Evolutionary conservation across 2,329 filamentous ascomycete genomes (phyloP), one percentile per base, ranked within the genome.

Genomic region (Colletotrichum orbiculare): DNA sequence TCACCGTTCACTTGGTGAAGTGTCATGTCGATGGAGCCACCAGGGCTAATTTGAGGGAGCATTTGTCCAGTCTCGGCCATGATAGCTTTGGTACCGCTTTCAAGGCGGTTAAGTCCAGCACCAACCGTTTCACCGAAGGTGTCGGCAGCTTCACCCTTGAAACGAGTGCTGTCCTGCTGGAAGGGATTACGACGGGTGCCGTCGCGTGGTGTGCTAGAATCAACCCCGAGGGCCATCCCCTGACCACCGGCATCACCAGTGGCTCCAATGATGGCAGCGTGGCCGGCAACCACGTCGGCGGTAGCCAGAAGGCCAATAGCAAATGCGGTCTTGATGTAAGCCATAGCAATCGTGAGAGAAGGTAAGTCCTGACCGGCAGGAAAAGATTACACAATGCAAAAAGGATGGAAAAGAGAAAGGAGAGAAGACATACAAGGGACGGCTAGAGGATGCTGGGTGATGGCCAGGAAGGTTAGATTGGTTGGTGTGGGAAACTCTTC

Each of bases 1-100:
- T 91, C 89, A 42, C 81, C 81, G 76, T 90, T 91, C 74, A 91
- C 87, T 74, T 90, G 88, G 77, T 90, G 88, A 9, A 90, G 79
- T 2, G 87, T 90, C 82, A 91, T 89, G 69, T 78, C 78, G 66
- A 91, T 70, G 60, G 81, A 70, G 61, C 88, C 89, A 53, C 88
- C 88, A 0, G 79, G 70, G 7, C 79, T 81, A 70, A 91, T 78
- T 77, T 90, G 87, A 10, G 89, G 87, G 33, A 91, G 83, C 62
- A 77, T 70, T 64, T 76, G 77, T 62, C 87, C 87, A 6, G 83
- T 89, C 73, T 83, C 80, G 63, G 80, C 79, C 79, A 90, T 82
- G 75, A 90, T 87, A 46, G 81, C 78, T 46, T 80, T 73, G 54
- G 87, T 89, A 67, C 86, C 87, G 35, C 81, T 72, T 74, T 88